Conservation (phyloP, 2,329 filamentous ascomycete species). For the Dactylellina parvicollis region DNA sequence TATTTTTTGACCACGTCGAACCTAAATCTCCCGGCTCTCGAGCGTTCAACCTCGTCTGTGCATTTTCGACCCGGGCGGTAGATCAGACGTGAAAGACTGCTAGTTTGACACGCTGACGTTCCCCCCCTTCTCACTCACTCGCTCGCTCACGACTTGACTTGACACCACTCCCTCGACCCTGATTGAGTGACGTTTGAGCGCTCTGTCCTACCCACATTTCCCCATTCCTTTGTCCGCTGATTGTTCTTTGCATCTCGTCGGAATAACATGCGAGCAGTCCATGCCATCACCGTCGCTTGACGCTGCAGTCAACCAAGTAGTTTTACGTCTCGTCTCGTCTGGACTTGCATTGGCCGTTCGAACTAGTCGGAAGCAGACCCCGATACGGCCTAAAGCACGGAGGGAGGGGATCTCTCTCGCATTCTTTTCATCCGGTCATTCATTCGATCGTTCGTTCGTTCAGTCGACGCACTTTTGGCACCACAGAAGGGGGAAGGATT, state of each 20-base stretch:
- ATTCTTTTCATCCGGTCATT: constrained; percentile 7
- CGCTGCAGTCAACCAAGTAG: constrained; percentile 6
- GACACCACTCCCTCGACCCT: not conserved
- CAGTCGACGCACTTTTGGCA: too few relatives aligned
- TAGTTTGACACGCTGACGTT: constrained; percentile 47
- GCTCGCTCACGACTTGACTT: not conserved
- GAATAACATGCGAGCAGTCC: not conserved
- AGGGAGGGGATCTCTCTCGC: constrained; percentile 6
- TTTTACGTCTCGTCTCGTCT: not conserved
- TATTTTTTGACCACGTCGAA: constrained; percentile 35
- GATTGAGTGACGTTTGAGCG: constrained; percentile 26
- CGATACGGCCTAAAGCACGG: constrained; percentile 34
- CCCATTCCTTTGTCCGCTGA: not conserved
- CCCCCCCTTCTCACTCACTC: constrained; percentile 7
- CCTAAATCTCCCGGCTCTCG: not conserved
- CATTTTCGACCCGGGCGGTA: constrained; percentile 21
- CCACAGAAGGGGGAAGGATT: not conserved
- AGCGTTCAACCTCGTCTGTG: constrained; percentile 15
- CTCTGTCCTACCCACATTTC: not conserved
- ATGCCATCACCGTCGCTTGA: constrained; percentile 23
- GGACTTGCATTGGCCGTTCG: constrained; percentile 15
- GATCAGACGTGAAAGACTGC: constrained; percentile 11
- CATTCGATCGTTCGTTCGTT: constrained; percentile 7
- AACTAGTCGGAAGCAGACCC: constrained; percentile 29
- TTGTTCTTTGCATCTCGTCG: not conserved